Base-by-base conservation (phyloP, 1,284 basidiomycete genomes). In the Melampsora americana region DNA sequence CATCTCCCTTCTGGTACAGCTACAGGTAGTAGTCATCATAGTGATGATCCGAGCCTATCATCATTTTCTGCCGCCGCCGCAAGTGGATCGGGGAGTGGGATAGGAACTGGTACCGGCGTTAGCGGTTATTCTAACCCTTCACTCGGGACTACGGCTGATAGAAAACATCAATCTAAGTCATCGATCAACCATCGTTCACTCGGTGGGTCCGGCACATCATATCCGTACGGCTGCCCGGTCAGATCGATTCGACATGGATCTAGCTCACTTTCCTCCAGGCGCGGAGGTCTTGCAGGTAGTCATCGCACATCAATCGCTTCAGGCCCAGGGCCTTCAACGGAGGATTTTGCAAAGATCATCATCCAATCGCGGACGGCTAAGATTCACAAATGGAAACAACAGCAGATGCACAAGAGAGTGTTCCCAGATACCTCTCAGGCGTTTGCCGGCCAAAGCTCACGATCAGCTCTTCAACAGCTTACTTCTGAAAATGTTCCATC, bases 261-360 rank as follows among this genome's bases (percentile, higher is more conserved):
- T 3, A 68, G 61, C 73, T 77, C 74, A 9, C 35, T 66, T 26
- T 68, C 77, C 14, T 66, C 68, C 4, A 60, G 59, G 66, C 72
- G 66, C 18, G 70, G 23, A 35, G 62, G 59, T 50, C 44, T 66
- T 59, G 60, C 62, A 14, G 69, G 44, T 26, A 67, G 67, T 35
- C 73, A 62, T 61, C 7, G 73, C 18, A 77, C 79, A 23, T 76
- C 61, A 48, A 72, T 78, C 35, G 46, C 66, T 32, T 23, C 67
- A 56, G 62, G 68, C 26, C 28, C 66, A 66, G 61, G 46, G 39
- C 80, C 81, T 0, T 80, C 83, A 20, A 84, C 84, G 0, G 85
- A 86, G 79, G 86, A 86, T 50, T 85, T 86, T 75, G 86, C 86
- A 0, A 84, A 84, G 77, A 85, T 86, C 83, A 86, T 87, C 78